Base-by-base conservation (phyloP, 2,329 filamentous ascomycete genomes). In the Cadophora malorum region DNA sequence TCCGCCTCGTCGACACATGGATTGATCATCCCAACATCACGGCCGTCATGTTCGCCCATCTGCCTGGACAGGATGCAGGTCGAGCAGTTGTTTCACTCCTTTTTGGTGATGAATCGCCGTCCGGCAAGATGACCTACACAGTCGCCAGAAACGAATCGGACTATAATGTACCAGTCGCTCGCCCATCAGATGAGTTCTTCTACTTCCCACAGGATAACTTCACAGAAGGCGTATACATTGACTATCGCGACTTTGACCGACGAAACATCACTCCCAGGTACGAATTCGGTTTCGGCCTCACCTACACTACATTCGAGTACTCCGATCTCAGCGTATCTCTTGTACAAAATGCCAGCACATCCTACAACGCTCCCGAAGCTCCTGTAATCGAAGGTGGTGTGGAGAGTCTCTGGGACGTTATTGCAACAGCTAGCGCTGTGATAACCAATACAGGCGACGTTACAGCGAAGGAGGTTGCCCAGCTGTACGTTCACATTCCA, bases 41-140 rank as follows among this genome's bases (percentile, higher is more conserved):
- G 8, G 88, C 86, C 28, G 85, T 90, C 62, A 74, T 90, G 19
- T 88, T 83, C 72, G 86, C 86, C 19, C 85, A 86, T 75, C 80
- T 89, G 49, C 86, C 87, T 0, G 88, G 88, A 10, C 83, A 90
- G 74, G 84, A 91, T 72, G 84, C 83, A 25, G 88, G 88, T 19
- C 86, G 88, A 70, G 80, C 86, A 5, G 83, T 90, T 49, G 84
- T 84, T 3, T 85, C 88, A 72, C 79, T 90, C 16, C 82, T 91
- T 23, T 93, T 94, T 67, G 93, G 93, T 5, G 85, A 90, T 25
- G 83, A 89, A 16, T 94, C 92, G 73, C 89, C 0, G 12, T 92
- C 88, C 60, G 93, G 93, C 19, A 89, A 90, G 63, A 81, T 97
- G 35, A 93, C 94, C 0, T 97, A 95, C 79, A 96, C 89, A 49